A percentile compares a stretch with the other conserved stretches of the same genome.
phyloP scores from a whole-genome alignment of 768 basidiomycete genomes.

The Cyclocybe aegerita region DNA sequence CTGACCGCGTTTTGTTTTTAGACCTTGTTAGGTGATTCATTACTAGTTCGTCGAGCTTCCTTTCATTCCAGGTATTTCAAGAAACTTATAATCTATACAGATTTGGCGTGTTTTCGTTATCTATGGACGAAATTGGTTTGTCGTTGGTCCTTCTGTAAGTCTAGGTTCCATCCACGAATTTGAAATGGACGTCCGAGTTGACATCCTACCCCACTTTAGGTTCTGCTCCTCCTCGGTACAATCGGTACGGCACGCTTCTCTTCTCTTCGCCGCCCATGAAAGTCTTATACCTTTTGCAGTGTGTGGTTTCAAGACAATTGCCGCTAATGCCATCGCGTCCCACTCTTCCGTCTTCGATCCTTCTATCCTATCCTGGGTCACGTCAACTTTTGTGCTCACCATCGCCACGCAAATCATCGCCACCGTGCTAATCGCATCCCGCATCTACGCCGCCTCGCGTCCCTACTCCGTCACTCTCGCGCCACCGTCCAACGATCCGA shows the following conservation, averaged over 20 bases:
- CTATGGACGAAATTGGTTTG: constrained; percentile 22
- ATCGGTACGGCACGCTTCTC: constrained; percentile 11
- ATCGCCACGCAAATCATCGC: constrained; percentile 26
- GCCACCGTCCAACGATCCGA: neutral
- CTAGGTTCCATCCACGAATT: neutral
- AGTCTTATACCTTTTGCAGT: constrained; percentile 4
- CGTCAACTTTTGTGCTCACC: constrained; percentile 25
- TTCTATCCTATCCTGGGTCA: constrained; percentile 24
- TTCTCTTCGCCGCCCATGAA: neutral
- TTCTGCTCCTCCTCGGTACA: constrained; percentile 21
- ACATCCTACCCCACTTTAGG: constrained; percentile 5
- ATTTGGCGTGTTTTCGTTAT: constrained; percentile 27
- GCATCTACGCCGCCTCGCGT: constrained; percentile 20
- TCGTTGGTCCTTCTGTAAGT: constrained; percentile 21
- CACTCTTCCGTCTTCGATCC: constrained; percentile 25
- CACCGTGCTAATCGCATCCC: constrained; percentile 20
- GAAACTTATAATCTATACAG: constrained; percentile 6
- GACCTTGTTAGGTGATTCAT: constrained; percentile 24
- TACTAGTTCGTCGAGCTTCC: constrained; percentile 15
- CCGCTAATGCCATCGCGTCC: constrained; percentile 17
- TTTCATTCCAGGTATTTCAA: neutral
- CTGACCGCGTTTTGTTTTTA: constrained; percentile 2
- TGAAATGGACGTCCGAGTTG: neutral
- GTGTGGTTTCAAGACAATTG: constrained; percentile 25
- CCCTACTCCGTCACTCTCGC: constrained; percentile 3